Evolutionary conservation across 345 rosid species (phyloP).

Genomic region (Eucalyptus regnans): DNA sequence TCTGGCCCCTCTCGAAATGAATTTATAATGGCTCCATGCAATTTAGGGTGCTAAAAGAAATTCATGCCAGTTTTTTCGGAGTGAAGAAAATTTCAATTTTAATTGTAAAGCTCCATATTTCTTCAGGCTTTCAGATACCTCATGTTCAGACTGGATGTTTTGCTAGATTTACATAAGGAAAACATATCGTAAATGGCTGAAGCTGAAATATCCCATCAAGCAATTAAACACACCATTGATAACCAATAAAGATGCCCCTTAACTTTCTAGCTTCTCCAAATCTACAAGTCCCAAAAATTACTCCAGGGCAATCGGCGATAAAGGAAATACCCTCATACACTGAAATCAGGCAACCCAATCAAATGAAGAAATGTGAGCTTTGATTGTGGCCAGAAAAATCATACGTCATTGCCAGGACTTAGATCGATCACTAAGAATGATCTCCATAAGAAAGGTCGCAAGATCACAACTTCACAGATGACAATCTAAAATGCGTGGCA

Average conservation of each 20-base stretch:
- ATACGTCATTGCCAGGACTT: not conserved
- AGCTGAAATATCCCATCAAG: not conserved
- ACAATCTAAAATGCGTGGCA: not conserved
- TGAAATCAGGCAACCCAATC: not conserved
- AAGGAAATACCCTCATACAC: not conserved
- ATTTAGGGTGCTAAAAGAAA: not conserved
- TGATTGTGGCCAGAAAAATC: not conserved
- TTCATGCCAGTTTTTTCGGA: not conserved
- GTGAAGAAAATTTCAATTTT: not conserved
- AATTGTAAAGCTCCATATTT: not conserved
- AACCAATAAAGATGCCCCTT: not conserved
- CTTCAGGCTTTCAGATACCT: not conserved
- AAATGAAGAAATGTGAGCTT: not conserved
- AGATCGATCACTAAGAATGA: not conserved
- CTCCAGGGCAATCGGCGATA: not conserved
- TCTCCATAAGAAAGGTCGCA: not conserved
- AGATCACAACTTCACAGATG: not conserved
- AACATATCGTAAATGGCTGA: not conserved
- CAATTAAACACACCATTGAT: not conserved
- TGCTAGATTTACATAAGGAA: not conserved
- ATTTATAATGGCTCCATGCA: not conserved
- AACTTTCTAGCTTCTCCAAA: not conserved
- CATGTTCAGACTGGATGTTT: not conserved
- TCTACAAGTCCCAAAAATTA: not conserved
- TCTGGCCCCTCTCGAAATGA: not conserved